These are phyloP conservation scores for Starmerella floris DNA, from an alignment of 805 yeast genomes.

Conservation along the genomic window DNA sequence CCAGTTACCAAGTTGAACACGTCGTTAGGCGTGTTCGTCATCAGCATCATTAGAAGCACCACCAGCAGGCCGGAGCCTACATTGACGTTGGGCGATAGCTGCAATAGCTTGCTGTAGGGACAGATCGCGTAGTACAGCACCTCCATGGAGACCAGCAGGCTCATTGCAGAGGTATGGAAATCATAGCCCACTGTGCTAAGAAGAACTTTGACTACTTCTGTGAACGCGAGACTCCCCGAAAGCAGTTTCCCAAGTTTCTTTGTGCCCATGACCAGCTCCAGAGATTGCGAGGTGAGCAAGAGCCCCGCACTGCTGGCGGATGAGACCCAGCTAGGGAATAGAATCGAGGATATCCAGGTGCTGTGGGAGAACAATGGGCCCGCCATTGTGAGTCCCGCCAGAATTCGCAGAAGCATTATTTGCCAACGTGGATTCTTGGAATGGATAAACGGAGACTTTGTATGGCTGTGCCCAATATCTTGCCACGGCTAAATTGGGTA, in stretches of 20 bases:
- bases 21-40: neutral
- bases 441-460: too few species aligned
- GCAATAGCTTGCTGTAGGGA: neutral
- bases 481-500: too few species aligned
- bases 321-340: neutral
- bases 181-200: neutral
- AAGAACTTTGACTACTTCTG: neutral
- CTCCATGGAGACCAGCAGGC: neutral
- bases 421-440: too few species aligned
- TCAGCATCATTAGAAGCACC: neutral
- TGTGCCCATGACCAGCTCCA: neutral
- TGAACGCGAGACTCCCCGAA: neutral
- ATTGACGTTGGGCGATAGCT: neutral
- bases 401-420: too few species aligned
- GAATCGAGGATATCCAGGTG: neutral
- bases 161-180: neutral
- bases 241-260: neutral
- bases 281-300: neutral
- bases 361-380: neutral
- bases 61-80: conserved; percentile 1
- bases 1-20: neutral
- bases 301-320: neutral
- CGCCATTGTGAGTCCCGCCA: neutral
- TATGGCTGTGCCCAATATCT: too few species aligned
- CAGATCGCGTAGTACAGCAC: neutral